Conservation (phyloP, 768 basidiomycete species). For the Glaciozyma antarctica region DNA sequence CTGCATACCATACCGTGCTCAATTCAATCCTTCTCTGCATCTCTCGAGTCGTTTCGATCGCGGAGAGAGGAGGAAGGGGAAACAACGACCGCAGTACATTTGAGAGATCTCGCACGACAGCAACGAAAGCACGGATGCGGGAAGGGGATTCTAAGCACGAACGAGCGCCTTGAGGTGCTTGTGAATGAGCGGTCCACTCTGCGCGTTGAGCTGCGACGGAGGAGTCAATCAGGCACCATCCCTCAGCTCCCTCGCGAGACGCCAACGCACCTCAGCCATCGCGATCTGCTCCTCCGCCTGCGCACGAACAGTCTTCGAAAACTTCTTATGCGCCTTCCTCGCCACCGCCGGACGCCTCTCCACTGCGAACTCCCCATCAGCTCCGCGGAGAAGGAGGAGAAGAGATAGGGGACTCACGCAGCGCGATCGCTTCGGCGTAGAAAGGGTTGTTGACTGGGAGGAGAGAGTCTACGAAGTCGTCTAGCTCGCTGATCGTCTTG, state of each 20-base stretch:
- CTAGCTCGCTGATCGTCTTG: background rate
- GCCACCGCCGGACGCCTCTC: background rate
- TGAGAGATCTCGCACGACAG: too few species aligned
- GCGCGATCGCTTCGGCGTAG: background rate
- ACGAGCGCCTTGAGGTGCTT: constrained; percentile 5
- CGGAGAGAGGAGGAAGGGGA: too few species aligned
- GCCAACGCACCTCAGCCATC: constrained; percentile 7
- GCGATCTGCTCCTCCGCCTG: background rate
- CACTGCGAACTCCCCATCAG: background rate
- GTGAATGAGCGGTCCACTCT: background rate
- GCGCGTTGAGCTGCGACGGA: background rate
- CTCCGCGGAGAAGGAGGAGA: background rate
- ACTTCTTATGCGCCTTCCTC: constrained; percentile 3
- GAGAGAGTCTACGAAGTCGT: background rate
- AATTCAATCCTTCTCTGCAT: too few species aligned
- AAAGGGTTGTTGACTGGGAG: background rate
- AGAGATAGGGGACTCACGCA: constrained; percentile 2
- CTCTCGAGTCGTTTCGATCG: too few species aligned
- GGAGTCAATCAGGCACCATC: background rate
- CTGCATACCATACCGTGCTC: too few species aligned
- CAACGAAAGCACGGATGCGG: background rate
- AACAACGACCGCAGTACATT: too few species aligned
- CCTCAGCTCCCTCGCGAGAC: background rate
- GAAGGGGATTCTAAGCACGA: too few species aligned
- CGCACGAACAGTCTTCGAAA: background rate